Base-by-base conservation (phyloP, 192 early-diverging fungal genomes). In the Coemansia sp. region DNA sequence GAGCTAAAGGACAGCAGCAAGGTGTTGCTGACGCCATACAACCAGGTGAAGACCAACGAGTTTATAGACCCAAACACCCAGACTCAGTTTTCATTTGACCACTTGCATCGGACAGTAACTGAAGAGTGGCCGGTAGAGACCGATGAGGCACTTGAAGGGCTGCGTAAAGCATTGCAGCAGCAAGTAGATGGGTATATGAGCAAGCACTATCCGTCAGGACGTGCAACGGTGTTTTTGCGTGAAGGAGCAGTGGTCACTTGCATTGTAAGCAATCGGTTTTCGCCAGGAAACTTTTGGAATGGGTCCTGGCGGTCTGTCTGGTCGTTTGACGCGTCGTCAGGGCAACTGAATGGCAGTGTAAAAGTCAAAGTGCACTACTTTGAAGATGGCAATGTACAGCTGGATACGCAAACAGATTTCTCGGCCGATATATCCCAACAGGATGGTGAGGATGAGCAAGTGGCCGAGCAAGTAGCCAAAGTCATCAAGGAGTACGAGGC, bases 301-400 rank as follows among this genome's bases (percentile, higher is more conserved):
- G 97, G 94, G 44, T 83, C 91, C 53, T 96, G 93, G 93, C 83
- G 91, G 14, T 87, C 94, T 6, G 60, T 83, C 19, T 97, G 93
- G 93, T 82, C 77, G 10, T 80, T 86, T 41, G 55, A 86, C 46
- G 63, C 81, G n/a, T 79, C 68, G 13, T 65, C 81, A 0, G 68
- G 60, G 31, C 78, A 85, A 39, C 53, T 96, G 12, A 87, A 82
- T 45, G 94, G 94, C 2, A 76, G 66, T 13, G 61, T 88, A 21
- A 85, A 85, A 60, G 88, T 91, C 18, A 79, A 87, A 40, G 93
- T 99, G 14, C 97, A 99, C 61, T 99, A 99, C 70, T 99, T 94
- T 72, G 97, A 99, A 81, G 94, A 99, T 60, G 97, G 97, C 13
- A 99, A 99, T 58, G 94, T 99, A 37, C 97, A 99, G 73, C 68